Conservation (phyloP, 140 eudicot species). For the Flaveria floridana region DNA sequence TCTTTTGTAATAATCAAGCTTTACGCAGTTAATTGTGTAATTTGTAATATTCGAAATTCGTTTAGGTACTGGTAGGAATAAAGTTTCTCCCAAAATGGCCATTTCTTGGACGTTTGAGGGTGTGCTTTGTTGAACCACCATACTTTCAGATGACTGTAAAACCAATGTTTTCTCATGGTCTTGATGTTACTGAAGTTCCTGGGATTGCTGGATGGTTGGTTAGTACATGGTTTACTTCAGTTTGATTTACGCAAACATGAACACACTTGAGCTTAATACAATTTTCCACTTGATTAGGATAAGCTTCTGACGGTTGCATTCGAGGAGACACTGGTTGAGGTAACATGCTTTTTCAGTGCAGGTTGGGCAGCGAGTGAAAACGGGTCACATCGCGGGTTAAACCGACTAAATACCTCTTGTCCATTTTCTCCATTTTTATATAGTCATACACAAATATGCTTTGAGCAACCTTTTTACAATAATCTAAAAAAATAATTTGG, state of each 20-base stretch:
- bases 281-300: conserved; percentile 48
- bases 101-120: conserved; percentile 76
- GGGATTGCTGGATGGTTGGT: conserved; percentile 98
- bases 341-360: conserved; percentile 21
- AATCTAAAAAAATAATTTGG: neutral
- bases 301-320: conserved; percentile 74
- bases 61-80: conserved; percentile 77
- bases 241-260: neutral
- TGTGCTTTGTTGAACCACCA: conserved; percentile 84
- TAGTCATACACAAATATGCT: neutral
- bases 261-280: neutral
- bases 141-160: conserved; percentile 90
- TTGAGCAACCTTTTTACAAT: neutral
- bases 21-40: neutral
- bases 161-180: conserved; percentile 76
- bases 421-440: neutral
- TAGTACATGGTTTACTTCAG: conserved; percentile 21
- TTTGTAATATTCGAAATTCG: conserved; percentile 7
- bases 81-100: conserved; percentile 83
- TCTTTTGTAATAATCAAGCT: neutral
- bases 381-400: neutral
- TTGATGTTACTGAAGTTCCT: conserved; percentile 91
- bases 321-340: conserved; percentile 89
- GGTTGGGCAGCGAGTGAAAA: neutral
- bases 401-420: neutral